These are phyloP conservation scores for Venturia oleaginea DNA, from an alignment of 2,329 filamentous ascomycete genomes.

Conservation along the genomic window DNA sequence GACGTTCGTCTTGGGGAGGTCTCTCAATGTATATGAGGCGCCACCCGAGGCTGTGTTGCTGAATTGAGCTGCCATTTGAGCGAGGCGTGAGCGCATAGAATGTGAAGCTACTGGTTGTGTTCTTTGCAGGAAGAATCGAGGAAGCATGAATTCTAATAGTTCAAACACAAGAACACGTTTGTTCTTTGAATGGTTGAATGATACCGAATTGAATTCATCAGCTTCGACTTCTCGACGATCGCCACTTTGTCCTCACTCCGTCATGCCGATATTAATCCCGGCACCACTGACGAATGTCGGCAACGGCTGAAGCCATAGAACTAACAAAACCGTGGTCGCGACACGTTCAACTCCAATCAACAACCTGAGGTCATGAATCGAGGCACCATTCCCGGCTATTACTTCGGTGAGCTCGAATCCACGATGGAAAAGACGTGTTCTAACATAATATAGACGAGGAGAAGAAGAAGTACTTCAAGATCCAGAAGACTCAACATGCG, in stretches of 20 bases:
- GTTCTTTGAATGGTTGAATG: background rate
- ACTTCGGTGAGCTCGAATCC: slow-evolving; percentile 9
- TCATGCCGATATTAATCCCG: background rate
- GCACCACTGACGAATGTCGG: background rate
- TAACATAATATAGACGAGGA: slow-evolving; percentile 27
- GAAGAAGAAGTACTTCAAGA: slow-evolving; percentile 42
- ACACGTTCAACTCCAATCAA: background rate
- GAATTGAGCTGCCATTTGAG: slow-evolving; percentile 37
- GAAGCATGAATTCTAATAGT: background rate
- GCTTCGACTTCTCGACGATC: background rate
- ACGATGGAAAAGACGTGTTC: background rate
- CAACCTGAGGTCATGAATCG: background rate
- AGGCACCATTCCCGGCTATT: slow-evolving; percentile 10
- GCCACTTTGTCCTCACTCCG: background rate
- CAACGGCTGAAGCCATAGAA: background rate
- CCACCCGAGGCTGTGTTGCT: slow-evolving; percentile 20
- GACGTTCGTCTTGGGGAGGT: slow-evolving; percentile 54
- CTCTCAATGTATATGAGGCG: slow-evolving; percentile 30
- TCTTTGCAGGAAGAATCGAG: background rate
- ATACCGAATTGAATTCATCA: background rate
- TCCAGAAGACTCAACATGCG: slow-evolving; percentile 29
- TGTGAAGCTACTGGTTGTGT: background rate
- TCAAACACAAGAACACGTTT: background rate
- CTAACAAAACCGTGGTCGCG: background rate
- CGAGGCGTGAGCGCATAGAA: slow-evolving; percentile 23